Evolutionary conservation across 805 yeast species (phyloP).

Genomic region (Metschnikowia continentalis): DNA sequence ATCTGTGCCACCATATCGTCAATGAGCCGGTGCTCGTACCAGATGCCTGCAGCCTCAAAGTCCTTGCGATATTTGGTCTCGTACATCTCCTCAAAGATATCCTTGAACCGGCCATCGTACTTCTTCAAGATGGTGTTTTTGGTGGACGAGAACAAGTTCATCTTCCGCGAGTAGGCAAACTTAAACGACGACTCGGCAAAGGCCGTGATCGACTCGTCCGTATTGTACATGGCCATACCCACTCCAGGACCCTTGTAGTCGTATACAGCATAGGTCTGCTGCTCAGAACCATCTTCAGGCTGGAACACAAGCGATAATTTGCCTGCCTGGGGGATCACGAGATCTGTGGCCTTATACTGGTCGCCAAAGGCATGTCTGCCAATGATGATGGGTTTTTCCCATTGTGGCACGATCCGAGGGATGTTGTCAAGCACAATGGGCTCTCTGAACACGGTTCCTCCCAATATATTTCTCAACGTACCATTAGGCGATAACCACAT

Average conservation of each 20-base stretch:
- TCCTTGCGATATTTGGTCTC: constrained; percentile 51
- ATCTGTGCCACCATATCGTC: constrained; percentile 90
- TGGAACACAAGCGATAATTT: constrained; percentile 61
- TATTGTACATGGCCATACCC: constrained; percentile 79
- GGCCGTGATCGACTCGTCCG: constrained; percentile 70
- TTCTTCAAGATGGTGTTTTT: constrained; percentile 79
- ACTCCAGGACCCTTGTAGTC: constrained; percentile 68
- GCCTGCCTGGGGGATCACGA: constrained; percentile 64
- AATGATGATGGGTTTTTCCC: constrained; percentile 80
- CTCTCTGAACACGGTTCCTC: constrained; percentile 83
- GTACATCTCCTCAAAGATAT: constrained; percentile 66
- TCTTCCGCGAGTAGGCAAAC: constrained; percentile 59
- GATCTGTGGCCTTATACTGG: constrained; percentile 78
- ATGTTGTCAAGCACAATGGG: constrained; percentile 75
- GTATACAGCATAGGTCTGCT: constrained; percentile 49
- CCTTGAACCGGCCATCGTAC: constrained; percentile 80
- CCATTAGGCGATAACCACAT: constrained; percentile 90
- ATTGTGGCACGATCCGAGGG: constrained; percentile 72
- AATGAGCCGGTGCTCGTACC: constrained; percentile 77
- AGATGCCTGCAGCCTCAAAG: constrained; percentile 58
- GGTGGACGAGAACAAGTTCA: constrained; percentile 67
- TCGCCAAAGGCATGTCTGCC: constrained; percentile 88
- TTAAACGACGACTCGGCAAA: constrained; percentile 80
- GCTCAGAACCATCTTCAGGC: constrained; percentile 54
- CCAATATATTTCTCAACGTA: constrained; percentile 73